Conservation (phyloP, 208 protist species). For the Crithidia expoeki region DNA sequence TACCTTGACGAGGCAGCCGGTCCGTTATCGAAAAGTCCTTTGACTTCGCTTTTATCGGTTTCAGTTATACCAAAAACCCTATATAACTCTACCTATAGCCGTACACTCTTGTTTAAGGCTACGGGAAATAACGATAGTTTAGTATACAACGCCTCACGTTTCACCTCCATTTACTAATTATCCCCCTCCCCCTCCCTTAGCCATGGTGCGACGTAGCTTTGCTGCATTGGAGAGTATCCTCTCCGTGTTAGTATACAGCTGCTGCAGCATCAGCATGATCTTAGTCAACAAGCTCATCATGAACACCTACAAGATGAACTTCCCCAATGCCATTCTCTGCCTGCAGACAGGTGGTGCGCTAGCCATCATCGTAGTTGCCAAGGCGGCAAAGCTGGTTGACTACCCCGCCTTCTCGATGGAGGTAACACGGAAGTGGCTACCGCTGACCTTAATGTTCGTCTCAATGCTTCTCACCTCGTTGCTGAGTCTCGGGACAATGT, state of each 20-base stretch:
- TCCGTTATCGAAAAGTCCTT: no score
- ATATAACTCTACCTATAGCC: no score
- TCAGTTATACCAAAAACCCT: no score
- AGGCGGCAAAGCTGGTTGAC: conserved; percentile 40
- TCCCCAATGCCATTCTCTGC: conserved; percentile 70
- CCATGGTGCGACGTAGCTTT: not conserved
- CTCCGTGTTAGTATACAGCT: conserved; percentile 70
- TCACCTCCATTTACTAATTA: no score
- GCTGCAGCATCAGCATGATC: conserved; percentile 87
- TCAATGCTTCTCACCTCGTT: conserved; percentile 88
- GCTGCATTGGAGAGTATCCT: conserved; percentile 17
- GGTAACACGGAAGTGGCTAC: conserved; percentile 67
- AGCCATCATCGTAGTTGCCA: conserved; percentile 57
- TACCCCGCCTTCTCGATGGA: conserved; percentile 65
- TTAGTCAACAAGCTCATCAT: conserved; percentile 88
- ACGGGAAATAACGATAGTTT: no score
- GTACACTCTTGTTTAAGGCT: no score
- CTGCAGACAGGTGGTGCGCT: conserved; percentile 76
- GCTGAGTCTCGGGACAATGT: conserved; percentile 82
- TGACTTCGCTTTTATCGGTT: no score
- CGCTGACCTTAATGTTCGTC: conserved; percentile 80
- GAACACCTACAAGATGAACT: conserved; percentile 66
- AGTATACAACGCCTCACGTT: no score
- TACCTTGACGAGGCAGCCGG: no score
- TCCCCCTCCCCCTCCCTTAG: not conserved